Evolutionary conservation across 148 eudicot genomes (phyloP), one percentile per base, ranked within the genome.

Genomic region (Fallopia convolvulus): DNA sequence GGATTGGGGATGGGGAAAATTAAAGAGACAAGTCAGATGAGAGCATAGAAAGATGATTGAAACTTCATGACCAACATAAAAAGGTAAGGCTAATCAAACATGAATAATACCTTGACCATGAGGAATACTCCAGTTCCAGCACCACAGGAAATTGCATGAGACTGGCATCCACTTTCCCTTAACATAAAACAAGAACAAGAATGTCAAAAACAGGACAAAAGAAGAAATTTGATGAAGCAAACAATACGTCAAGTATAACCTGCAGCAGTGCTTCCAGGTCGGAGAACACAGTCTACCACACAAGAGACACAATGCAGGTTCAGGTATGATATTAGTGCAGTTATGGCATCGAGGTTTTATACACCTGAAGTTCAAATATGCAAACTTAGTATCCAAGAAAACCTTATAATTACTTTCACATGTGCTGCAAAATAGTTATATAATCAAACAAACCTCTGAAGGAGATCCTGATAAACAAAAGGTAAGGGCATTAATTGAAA

Each of bases 211-310:
- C 72, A 68, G 46, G 20, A 68, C 46, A 68, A 2, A 6, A 1
- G 46, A 39, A 68, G 46, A 42, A 68, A 13, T 39, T 68, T 36
- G 41, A 36, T 39, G 44, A 68, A 68, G 44, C 44, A 70, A 78
- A 20, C 23, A 60, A 13, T 42, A 42, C 74, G 52, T 30, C 33
- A 71, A 74, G 53, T 60, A 32, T 55, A 80, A 95, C 99, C 97
- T 90, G 97, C 99, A 95, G 80, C 99, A 95, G 52, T 68, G 81
- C 80, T 87, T 95, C 99, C 99, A 87, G 74, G 65, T 82, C 26
- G 99, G 97, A 49, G 93, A 87, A 84, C 97, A 95, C 79, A 91
- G 79, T 84, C 85, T 85, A 80, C 99, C 99, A 83, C 99, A 95
- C 13, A 93, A 78, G 76, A 95, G 89, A 86, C 99, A 95, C 72